Evolutionary conservation across 2,329 filamentous ascomycete species (phyloP), one percentile per base, ranked within the genome.

Genomic region (Fusarium bactridioides): DNA sequence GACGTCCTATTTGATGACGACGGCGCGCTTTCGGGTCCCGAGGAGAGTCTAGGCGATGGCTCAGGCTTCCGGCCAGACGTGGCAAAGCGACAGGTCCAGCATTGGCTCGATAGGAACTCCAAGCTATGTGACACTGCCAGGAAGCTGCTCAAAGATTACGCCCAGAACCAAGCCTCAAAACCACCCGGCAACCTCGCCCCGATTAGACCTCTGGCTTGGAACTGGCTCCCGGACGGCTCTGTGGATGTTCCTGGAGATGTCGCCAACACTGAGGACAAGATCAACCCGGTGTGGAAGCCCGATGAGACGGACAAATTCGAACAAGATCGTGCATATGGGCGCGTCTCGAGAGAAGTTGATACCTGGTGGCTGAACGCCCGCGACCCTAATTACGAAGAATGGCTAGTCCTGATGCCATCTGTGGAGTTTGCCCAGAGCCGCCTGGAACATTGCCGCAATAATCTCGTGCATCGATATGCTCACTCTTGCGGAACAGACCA

Each of bases 261-360:
- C 21, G 79, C 79, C 16, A 80, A 81, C 10, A 81, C 81, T 55
- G 82, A 84, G 25, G 82, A 84, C 25, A 83, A 85, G 74, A 81
- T 85, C 48, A 83, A 83, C 44, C 85, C 86, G 0, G 80, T 83
- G 3, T 88, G 87, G 86, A 83, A 86, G 53, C 81, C 84, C 10
- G 84, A 89, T 41, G 83, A 88, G 73, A 79, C 82, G 25, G 85
- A 89, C 73, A 90, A 89, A 74, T 89, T 86, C 64, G 85, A 89
- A 75, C 87, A 90, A 75, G 89, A 91, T 76, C 83, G 83, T 35
- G 81, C 83, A 15, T 91, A 91, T 71, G 88, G 88, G 4, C 85
- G 88, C 41, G 89, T 91, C 1, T 92, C 90, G 3, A 84, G 88
- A 69, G 90, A 92, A 78, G 86, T 91, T 56, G 90, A 92, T 76